Percentiles rank a stretch among this genome's conserved stretches.
Evolutionary conservation across 192 early-diverging fungal genomes (phyloP).

Genomic region (Entomortierella chlamydospora): DNA sequence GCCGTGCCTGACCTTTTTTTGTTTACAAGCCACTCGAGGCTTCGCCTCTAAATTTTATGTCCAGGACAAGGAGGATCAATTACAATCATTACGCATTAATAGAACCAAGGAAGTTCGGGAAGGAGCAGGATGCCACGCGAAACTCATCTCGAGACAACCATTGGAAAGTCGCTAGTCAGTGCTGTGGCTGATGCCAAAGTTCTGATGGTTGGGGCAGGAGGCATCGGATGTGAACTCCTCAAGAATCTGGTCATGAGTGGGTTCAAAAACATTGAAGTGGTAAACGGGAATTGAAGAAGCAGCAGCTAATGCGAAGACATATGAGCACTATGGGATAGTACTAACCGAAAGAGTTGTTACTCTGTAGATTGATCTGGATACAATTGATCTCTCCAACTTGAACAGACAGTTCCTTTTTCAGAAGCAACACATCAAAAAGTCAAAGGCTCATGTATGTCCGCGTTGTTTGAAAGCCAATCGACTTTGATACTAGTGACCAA

Average conservation of each 20-base stretch:
- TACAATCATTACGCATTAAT: slow-evolving; percentile 3
- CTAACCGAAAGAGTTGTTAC: background rate
- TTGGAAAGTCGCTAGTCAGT: slow-evolving; percentile 27
- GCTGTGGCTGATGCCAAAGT: slow-evolving; percentile 46
- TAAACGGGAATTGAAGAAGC: background rate
- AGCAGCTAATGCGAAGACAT: no score
- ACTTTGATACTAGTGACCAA: no score
- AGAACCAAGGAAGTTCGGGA: background rate
- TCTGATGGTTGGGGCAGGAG: slow-evolving; percentile 87
- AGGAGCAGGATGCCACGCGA: slow-evolving; percentile 30
- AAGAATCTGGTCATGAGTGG: slow-evolving; percentile 94
- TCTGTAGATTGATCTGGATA: slow-evolving; percentile 93
- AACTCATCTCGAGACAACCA: slow-evolving; percentile 41
- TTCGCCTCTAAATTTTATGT: no score
- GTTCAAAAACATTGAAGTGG: slow-evolving; percentile 85
- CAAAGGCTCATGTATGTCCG: slow-evolving; percentile 86
- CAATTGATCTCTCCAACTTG: slow-evolving; percentile 97
- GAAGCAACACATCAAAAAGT: slow-evolving; percentile 89
- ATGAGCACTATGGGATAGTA: background rate
- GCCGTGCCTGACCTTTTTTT: no score
- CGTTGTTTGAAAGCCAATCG: no score
- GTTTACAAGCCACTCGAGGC: no score
- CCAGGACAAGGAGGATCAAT: no score
- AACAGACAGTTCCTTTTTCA: slow-evolving; percentile 99
- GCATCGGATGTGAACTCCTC: slow-evolving; percentile 98